Percentiles rank a stretch among this genome's conserved stretches.
These are phyloP conservation scores for Tricholoma saponaceum DNA, from an alignment of 768 basidiomycete genomes.

Conservation along the genomic window DNA sequence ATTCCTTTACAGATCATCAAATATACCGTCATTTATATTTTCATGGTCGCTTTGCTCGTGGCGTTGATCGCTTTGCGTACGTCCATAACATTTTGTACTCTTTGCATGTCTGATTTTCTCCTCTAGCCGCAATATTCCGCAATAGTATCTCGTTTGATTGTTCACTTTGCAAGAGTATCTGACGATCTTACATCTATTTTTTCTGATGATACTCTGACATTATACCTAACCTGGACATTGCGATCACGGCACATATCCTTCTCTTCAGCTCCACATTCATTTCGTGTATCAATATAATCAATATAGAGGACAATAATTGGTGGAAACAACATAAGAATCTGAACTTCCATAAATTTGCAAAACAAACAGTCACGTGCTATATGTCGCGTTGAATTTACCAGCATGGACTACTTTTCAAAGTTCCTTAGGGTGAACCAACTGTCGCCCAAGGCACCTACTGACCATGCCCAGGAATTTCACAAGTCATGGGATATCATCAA, in stretches of 20 bases:
- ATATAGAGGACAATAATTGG: constrained; percentile 9
- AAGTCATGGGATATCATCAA: constrained; percentile 73
- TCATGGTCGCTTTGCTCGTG: constrained; percentile 73
- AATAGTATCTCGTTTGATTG: constrained; percentile 73
- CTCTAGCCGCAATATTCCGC: constrained; percentile 75
- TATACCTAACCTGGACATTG: constrained; percentile 18
- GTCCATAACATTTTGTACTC: constrained; percentile 26
- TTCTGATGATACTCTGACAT: constrained; percentile 8
- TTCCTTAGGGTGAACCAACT: constrained; percentile 54
- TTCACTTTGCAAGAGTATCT: constrained; percentile 83
- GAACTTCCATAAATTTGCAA: too few relatives aligned
- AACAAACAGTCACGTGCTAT: neutral
- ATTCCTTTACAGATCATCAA: constrained; percentile 56
- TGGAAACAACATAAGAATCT: neutral
- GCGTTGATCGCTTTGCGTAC: constrained; percentile 81
- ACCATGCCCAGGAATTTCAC: constrained; percentile 71
- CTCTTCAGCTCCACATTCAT: constrained; percentile 10
- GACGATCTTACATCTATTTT: constrained; percentile 42
- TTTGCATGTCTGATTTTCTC: constrained; percentile 11
- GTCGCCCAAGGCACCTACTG: constrained; percentile 48
- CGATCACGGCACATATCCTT: constrained; percentile 13
- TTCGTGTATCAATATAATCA: constrained; percentile 20
- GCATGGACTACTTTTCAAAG: constrained; percentile 86
- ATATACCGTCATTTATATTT: constrained; percentile 78
- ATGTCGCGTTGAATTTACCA: neutral